These are phyloP conservation scores for Aspergillus floridensis DNA, from an alignment of 2,329 filamentous ascomycete species.

Conservation along the genomic window DNA sequence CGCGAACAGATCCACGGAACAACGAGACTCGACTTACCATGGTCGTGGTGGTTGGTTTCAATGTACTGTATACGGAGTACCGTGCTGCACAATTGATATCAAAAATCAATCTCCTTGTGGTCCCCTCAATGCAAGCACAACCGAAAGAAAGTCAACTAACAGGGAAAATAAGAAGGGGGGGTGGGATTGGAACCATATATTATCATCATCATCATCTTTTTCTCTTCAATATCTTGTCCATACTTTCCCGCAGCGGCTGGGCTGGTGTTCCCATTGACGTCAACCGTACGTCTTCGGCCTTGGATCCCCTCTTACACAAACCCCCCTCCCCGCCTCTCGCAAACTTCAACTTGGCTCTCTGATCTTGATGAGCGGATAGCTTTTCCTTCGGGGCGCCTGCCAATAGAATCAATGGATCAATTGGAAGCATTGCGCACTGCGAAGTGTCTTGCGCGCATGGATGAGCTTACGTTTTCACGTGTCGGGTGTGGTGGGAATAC, in stretches of 20 bases:
- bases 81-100: no score
- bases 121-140: no score
- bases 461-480: not conserved
- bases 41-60: not conserved
- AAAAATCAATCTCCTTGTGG: no score
- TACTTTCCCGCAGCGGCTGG: not conserved
- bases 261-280: not conserved
- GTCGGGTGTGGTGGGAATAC: not conserved
- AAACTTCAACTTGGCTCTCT: not conserved
- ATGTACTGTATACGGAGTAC: no score
- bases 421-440: not conserved
- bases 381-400: not conserved
- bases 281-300: constrained; percentile 6
- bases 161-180: not conserved
- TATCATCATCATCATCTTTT: not conserved
- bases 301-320: not conserved
- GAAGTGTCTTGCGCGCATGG: not conserved
- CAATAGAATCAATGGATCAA: not conserved
- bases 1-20: not conserved
- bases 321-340: not conserved
- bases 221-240: not conserved
- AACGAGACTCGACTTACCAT: not conserved
- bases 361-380: not conserved
- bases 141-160: not conserved
- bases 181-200: not conserved